Base-by-base conservation (phyloP, 768 basidiomycete genomes). In the Baorangia bicolor region DNA sequence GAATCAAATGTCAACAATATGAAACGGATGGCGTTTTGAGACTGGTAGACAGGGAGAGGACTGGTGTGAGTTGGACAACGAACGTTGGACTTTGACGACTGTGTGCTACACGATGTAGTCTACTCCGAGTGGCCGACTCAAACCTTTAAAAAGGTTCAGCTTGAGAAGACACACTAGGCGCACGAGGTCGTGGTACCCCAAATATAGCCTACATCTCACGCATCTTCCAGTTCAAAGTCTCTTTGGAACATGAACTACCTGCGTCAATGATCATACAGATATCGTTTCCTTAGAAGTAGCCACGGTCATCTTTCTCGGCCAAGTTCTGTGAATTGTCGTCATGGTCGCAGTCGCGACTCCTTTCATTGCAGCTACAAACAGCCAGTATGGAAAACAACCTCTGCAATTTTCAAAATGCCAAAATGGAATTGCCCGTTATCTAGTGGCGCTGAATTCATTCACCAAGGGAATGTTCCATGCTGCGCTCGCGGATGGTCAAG, bases 191-290 rank as follows among this genome's bases (percentile, higher is more conserved):
- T 41, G 31, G 31, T 9, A 16, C 60, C 59, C 67, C 63, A 56
- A 65, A 68, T 63, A 65, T 65, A 57, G 56, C 40, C 11, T 45
- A 45, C 61, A 66, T 67, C 61, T 58, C 66, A 69, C 64, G 64
- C 63, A 34, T 52, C 23, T 41, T 41, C 34, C 28, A 31, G 16
- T 30, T 42, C 48, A 57, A 51, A 49, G 55, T 60, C 43, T 58
- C 41, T 44, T 53, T 57, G 30, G 64, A 65, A 69, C 55, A 64
- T 58, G 53, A 61, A 61, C 42, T 41, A 21, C 34, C 46, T 62
- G 56, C 57, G 53, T 55, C 55, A 57, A 55, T 52, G 58, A 60
- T 68, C 63, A 30, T 41, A 28, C 44, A 53, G 51, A 49, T 42
- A 43, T 48, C 47, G 8, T n/a, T n/a, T 20, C 42, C 35, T 38